Base-by-base conservation (phyloP, 192 early-diverging fungal genomes). In the Coemansia sp. region DNA sequence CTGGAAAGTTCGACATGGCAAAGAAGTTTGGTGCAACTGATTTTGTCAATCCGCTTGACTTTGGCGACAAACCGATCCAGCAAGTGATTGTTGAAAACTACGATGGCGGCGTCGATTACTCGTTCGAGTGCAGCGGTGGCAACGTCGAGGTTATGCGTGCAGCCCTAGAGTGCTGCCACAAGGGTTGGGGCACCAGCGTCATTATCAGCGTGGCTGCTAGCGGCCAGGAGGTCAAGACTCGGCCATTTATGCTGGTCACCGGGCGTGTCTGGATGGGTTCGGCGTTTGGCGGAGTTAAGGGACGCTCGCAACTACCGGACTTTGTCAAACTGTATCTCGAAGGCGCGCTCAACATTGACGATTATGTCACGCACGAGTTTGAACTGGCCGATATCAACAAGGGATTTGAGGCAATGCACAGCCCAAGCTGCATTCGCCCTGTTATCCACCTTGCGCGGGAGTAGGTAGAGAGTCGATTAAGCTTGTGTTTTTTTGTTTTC, bases 231-330 rank as follows among this genome's bases (percentile, higher is more conserved):
- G 90, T 98, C 64, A 56, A 80, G 19, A 98, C 96, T 9, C 86
- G 94, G 42, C 96, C 96, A 41, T 96, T 98, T 86, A 93, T 95
- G 80, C 83, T 98, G 40, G 92, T 98, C 7, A 98, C 95, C 58
- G 94, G 93, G 13, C 89, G 96, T 53, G 87, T 87, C 10, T 98
- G 96, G 96, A 91, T 91, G 73, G 96, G 96, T 18, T 89, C 87
- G 50, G 96, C 96, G 7, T 98, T 96, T 78, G 96, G 96, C 63
- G 96, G 96, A 46, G 86, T 96, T 68, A 98, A 96, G 84, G 96
- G 96, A 14, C 83, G 93, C 53, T 81, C 89, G 0, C 91, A 98
- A 67, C 80, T 98, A 51, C 93, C 93, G 5, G 84, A 80, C 11
- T 80, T 95, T 57, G 93, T 98, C 25, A 73, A 93, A 59, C 83